These are phyloP conservation scores for Geotrichum cucujoidarum DNA, from an alignment of 1,139 yeast genomes.

Conservation along the genomic window DNA sequence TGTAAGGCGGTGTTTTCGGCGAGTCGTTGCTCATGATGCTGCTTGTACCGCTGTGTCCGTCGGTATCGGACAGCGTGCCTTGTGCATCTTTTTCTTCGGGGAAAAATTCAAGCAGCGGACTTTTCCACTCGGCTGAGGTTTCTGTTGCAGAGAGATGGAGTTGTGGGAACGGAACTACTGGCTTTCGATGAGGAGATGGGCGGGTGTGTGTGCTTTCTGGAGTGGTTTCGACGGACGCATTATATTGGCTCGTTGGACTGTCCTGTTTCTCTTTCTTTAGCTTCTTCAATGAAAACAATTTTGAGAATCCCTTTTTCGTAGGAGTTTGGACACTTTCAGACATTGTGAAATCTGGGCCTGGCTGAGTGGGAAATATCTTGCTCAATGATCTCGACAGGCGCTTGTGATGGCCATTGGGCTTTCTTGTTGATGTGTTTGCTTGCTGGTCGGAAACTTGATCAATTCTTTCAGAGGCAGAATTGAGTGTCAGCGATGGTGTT, in stretches of 20 bases:
- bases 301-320: background rate
- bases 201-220: background rate
- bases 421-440: background rate
- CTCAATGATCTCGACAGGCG: background rate
- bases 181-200: conserved; percentile 1
- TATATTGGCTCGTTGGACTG: background rate
- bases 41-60: conserved; percentile 1
- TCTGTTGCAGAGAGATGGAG: background rate
- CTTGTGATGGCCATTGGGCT: background rate
- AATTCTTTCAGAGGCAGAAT: background rate
- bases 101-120: conserved; percentile 3
- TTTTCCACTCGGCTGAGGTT: background rate
- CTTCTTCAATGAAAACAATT: background rate
- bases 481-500: background rate
- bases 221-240: background rate
- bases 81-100: background rate
- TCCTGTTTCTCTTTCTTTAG: background rate
- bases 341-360: no score
- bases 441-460: background rate
- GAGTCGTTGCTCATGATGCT: background rate
- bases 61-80: background rate
- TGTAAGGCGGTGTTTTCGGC: background rate
- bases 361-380: background rate
- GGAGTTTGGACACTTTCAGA: background rate
- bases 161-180: conserved; percentile 1